phyloP scores from a whole-genome alignment of 2,329 filamentous ascomycete genomes.

The Sphaceloma murrayae region DNA sequence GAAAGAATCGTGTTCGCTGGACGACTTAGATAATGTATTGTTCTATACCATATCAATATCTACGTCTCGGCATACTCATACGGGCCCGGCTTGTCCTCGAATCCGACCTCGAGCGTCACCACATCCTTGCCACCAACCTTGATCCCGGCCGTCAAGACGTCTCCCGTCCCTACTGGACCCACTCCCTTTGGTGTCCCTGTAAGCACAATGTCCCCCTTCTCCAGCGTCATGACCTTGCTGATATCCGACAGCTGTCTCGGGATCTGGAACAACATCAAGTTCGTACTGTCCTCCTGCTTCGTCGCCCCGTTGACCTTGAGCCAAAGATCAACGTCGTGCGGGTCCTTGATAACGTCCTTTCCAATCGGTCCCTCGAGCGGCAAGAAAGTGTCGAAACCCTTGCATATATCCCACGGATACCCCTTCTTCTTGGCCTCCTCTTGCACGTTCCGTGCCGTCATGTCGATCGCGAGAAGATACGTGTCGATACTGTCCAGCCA shows the following conservation, averaged over 20 bases:
- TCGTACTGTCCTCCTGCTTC: conserved; percentile 79
- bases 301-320: conserved; percentile 71
- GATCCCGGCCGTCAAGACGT: conserved; percentile 77
- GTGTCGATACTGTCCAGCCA: conserved; percentile 75
- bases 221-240: conserved; percentile 85
- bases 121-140: conserved; percentile 72
- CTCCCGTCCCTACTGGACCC: conserved; percentile 71
- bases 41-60: conserved; percentile 7
- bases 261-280: conserved; percentile 87
- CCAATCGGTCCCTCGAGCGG: conserved; percentile 74
- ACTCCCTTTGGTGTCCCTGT: conserved; percentile 98
- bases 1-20: not conserved
- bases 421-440: conserved; percentile 96
- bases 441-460: conserved; percentile 93
- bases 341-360: conserved; percentile 71
- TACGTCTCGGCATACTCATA: conserved; percentile 59
- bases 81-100: conserved; percentile 66
- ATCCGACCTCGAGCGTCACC: conserved; percentile 70
- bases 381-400: conserved; percentile 96
- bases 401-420: conserved; percentile 89
- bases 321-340: conserved; percentile 79
- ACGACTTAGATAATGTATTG: not conserved
- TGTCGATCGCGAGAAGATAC: conserved; percentile 88
- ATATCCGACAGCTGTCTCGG: conserved; percentile 83
- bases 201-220: conserved; percentile 83